Evolutionary conservation across 192 early-diverging fungal genomes (phyloP), one percentile per base, ranked within the genome.

Genomic region (Dissophora ornata): DNA sequence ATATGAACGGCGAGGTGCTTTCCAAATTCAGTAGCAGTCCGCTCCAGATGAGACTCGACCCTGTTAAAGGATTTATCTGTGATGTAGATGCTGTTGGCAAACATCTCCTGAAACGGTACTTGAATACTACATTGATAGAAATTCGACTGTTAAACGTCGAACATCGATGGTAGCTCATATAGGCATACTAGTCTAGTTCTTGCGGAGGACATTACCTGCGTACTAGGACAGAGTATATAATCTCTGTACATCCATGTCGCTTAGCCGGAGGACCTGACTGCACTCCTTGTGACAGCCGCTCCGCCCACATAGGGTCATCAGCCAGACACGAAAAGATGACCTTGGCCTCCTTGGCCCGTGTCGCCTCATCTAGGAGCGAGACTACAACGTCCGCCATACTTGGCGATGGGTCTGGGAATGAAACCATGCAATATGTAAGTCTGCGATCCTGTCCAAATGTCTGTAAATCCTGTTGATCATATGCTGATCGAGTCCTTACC

Each of bases 221-320:
- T 21, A 77, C 73, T 4, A 77, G 63, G 22, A 77, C 33, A 7
- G 73, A 77, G 45, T 77, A 77, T 16, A 77, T 77, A 15, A 77
- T 77, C 47, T 77, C 73, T 1, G 67, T 77, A 38, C 73, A 67
- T 21, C 73, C 47, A 45, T 77, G 50, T 29, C 73, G 47, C 19
- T 50, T 62, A 15, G 41, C 30, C 15, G 36, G 3, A 11, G 51
- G 40, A 4, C 29, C 22, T 16, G 73, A 77, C 40, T 45, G 42
- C 1, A 77, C 58, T 6, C 73, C 73, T 42, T 61, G 57, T 1
- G 47, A 58, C 19, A 77, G 53, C 19, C 73, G 49, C 24, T 77
- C 73, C 22, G 73, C 73, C 73, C 73, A 77, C 44, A 77, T 77
- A 18, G 73, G 73, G 29, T 77, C 59, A 55, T 77, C 73, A 2